phyloP scores from a whole-genome alignment of 257 asterid species.

The Solanum virginianum region DNA sequence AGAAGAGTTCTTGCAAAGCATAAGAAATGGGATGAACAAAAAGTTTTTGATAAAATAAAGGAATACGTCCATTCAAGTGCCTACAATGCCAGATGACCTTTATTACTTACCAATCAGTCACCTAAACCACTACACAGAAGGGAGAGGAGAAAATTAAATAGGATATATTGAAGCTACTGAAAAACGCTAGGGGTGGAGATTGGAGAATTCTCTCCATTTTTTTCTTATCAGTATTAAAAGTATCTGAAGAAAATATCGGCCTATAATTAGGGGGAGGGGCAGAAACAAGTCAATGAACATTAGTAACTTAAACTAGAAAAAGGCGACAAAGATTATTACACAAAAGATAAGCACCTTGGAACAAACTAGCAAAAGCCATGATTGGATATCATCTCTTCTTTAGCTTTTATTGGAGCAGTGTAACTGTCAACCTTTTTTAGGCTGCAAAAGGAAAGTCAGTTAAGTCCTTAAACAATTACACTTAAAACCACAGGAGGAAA shows the following conservation, averaged over 20 bases:
- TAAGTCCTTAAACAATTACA: constrained; percentile 2
- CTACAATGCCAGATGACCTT: no score
- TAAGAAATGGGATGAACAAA: no score
- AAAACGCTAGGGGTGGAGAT: no score
- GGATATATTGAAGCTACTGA: no score
- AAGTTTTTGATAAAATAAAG: no score
- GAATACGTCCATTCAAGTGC: no score
- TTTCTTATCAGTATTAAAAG: constrained; percentile 62
- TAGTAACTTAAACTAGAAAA: not conserved
- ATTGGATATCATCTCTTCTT: constrained; percentile 86
- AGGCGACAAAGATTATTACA: not conserved
- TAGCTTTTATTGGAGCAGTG: constrained; percentile 75
- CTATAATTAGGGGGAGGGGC: constrained; percentile 28
- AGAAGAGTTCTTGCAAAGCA: no score
- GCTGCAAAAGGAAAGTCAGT: constrained; percentile 26
- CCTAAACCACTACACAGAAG: no score
- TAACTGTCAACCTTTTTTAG: constrained; percentile 71
- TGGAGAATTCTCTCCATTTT: no score
- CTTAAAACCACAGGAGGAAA: not conserved
- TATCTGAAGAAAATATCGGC: constrained; percentile 79
- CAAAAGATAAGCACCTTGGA: constrained; percentile 34
- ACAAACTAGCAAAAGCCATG: constrained; percentile 88
- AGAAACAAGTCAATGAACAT: not conserved
- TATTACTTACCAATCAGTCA: no score
- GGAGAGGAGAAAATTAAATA: no score